phyloP scores from a whole-genome alignment of 139 green algal species.

The Pleodorina starrii region DNA sequence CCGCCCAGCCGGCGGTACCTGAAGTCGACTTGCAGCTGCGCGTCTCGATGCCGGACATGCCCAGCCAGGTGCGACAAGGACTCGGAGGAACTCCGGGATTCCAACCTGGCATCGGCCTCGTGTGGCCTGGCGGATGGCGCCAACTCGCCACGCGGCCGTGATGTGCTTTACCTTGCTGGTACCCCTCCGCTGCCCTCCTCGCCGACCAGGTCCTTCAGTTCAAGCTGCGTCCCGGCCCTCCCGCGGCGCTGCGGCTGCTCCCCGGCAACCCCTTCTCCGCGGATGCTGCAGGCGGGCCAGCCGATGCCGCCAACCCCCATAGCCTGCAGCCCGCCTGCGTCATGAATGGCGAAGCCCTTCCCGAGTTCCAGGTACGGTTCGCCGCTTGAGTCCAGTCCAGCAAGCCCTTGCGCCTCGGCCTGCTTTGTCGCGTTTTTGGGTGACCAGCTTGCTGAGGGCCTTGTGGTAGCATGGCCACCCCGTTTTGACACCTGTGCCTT shows the following conservation, averaged over 20 bases:
- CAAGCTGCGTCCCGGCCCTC: slow-evolving; percentile 66
- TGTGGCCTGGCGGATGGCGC: too few relatives aligned
- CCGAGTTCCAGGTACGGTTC: slow-evolving; percentile 58
- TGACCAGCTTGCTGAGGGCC: too few relatives aligned
- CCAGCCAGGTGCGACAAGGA: slow-evolving; percentile 45
- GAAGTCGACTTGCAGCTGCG: slow-evolving; percentile 54
- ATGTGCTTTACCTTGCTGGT: too few relatives aligned
- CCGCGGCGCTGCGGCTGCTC: slow-evolving; percentile 63
- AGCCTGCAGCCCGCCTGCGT: slow-evolving; percentile 25
- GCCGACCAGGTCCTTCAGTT: slow-evolving; percentile 57
- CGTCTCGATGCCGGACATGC: slow-evolving; percentile 40
- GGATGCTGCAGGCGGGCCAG: not conserved
- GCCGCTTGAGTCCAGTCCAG: too few relatives aligned
- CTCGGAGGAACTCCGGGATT: too few relatives aligned
- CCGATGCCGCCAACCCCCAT: not conserved
- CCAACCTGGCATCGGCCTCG: too few relatives aligned
- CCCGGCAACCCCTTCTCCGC: slow-evolving; percentile 60
- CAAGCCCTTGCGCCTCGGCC: too few relatives aligned
- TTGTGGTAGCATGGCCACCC: too few relatives aligned
- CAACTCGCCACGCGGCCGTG: too few relatives aligned
- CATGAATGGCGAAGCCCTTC: slow-evolving; percentile 59
- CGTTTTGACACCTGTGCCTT: too few relatives aligned
- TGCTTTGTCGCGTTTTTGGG: too few relatives aligned
- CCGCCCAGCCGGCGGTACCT: not conserved
- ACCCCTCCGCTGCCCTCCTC: not conserved